Base-by-base conservation (phyloP, 2,329 filamentous ascomycete genomes). In the Ascochyta clinopodiicola region DNA sequence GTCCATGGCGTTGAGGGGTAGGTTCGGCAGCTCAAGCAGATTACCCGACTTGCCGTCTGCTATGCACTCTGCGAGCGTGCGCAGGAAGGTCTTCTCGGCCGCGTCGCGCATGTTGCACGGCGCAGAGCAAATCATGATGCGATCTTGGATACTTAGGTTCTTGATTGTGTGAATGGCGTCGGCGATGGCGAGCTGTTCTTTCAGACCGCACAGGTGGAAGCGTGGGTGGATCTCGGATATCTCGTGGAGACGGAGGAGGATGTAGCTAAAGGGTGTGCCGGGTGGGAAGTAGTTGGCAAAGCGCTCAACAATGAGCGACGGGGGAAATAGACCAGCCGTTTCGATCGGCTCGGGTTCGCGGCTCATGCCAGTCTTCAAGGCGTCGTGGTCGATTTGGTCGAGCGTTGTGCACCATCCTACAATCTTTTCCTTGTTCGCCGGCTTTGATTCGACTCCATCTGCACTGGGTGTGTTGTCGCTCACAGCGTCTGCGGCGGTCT, bases 281-380 rank as follows among this genome's bases (percentile, higher is more conserved):
- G 86, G 84, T 0, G 93, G 91, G 66, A 96, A 96, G 70, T 94
- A 95, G 2, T 85, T 83, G 1, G 90, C 84, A 70, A 98, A 95
- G 7, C 85, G 84, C 69, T 95, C 86, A 31, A 96, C 79, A 2
- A 92, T 82, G 24, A 82, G 74, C 1, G 85, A 81, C 0, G 92
- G 90, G 4, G 94, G 91, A 44, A 88, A 82, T 34, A 98, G 81
- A 22, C 89, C 91, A 0, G 92, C 94, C 2, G 84, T 81, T 39
- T 79, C 78, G 46, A 98, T 83, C 4, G 89, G 86, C 24, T 84
- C 79, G 2, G 89, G 84, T 2, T 91, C 84, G 1, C 76, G 74
- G 1, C 72, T 57, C 80, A 98, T 89, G 0, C 88, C 87, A 8
- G 79, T 69, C 25, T 80, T 78, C 15, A 99, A 81, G 25, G 81